phyloP scores from a whole-genome alignment of 305 asterid species.

The Fraxinus nigra region DNA sequence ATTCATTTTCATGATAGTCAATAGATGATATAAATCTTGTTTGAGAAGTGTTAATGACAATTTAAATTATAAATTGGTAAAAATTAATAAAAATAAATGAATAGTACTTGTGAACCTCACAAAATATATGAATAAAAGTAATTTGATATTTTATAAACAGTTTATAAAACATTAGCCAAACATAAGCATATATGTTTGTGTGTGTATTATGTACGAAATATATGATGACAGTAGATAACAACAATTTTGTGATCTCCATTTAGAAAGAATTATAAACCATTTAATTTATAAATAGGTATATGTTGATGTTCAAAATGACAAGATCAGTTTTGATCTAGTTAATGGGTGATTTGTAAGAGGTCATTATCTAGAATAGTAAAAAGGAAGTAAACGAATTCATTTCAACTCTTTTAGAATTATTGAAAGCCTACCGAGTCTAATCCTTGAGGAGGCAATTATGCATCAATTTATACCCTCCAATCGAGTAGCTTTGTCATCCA shows the following conservation, averaged over 20 bases:
- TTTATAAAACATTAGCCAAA: background rate
- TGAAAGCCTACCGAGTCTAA: background rate
- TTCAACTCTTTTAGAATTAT: background rate
- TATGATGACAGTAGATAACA: background rate
- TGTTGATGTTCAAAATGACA: background rate
- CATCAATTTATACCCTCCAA: background rate
- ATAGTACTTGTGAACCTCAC: background rate
- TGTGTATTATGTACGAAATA: background rate
- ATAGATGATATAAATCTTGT: background rate
- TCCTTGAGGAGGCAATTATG: background rate
- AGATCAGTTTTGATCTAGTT: background rate
- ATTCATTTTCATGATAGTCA: background rate
- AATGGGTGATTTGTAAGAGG: background rate
- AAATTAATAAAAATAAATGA: background rate
- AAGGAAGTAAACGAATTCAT: background rate
- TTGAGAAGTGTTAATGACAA: background rate
- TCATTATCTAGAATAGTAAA: background rate
- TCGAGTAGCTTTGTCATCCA: background rate
- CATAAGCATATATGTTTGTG: background rate
- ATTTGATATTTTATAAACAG: background rate
- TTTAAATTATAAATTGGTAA: background rate
- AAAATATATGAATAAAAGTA: background rate
- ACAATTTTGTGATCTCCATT: background rate
- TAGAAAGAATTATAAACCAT: background rate
- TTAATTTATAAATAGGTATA: background rate